These are phyloP conservation scores for Kentomonas sorsogonicus DNA, from an alignment of 208 protist species.

Conservation along the genomic window DNA sequence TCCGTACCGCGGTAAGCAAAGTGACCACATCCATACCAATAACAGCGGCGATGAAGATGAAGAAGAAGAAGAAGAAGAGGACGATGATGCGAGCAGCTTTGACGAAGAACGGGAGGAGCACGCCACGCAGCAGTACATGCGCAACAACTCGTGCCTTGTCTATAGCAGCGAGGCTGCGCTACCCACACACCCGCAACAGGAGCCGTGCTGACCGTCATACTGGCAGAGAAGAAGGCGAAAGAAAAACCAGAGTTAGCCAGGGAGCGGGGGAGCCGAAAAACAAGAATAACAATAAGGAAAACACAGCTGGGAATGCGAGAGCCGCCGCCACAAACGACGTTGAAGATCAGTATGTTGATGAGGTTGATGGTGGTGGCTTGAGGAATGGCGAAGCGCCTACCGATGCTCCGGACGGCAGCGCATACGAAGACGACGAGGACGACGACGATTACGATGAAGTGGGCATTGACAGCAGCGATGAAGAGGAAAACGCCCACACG, in stretches of 20 bases:
- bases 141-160: background rate
- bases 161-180: background rate
- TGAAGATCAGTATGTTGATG: too few species aligned
- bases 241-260: background rate
- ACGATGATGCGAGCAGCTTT: constrained; percentile 4
- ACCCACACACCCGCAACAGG: background rate
- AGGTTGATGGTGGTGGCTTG: too few species aligned
- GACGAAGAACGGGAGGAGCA: constrained; percentile 2
- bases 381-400: too few species aligned
- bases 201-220: background rate
- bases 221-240: background rate
- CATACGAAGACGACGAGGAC: too few species aligned
- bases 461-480: too few species aligned
- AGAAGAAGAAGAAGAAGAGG: constrained; percentile 5
- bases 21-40: background rate
- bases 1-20: too few species aligned
- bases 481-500: too few species aligned
- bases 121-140: constrained; percentile 8
- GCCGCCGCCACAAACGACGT: too few species aligned
- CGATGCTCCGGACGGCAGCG: too few species aligned
- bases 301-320: too few species aligned
- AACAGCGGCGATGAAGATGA: constrained; percentile 1
- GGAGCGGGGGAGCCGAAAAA: background rate
- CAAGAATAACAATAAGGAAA: too few species aligned
- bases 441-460: too few species aligned